phyloP scores from a whole-genome alignment of 176 grass and related monocot genomes.

The Aegilops sharonensis region DNA sequence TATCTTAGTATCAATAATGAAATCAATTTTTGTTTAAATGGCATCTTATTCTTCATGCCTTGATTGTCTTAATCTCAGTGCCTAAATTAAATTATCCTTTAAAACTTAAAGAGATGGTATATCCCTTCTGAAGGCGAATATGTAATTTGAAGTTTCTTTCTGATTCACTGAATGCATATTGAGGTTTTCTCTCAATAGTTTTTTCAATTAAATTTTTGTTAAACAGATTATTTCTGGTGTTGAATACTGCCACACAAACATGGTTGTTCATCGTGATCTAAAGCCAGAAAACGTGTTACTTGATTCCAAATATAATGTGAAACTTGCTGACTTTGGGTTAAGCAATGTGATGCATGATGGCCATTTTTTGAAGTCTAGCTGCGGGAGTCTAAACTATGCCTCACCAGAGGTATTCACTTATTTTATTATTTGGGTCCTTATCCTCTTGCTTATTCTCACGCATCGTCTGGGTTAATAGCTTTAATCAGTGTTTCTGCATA shows the following conservation, averaged over 20 bases:
- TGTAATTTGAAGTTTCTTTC: not conserved
- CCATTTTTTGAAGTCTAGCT: not conserved
- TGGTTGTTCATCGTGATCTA: constrained; percentile 92
- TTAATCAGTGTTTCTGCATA: too few relatives aligned
- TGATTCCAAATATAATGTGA: constrained; percentile 91
- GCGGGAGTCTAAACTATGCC: too few relatives aligned
- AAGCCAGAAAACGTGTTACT: constrained; percentile 91
- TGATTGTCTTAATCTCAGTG: not conserved
- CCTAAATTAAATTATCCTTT: not conserved
- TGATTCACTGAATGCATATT: not conserved
- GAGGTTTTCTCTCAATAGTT: constrained; percentile 14
- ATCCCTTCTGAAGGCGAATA: not conserved
- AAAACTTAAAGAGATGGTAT: not conserved
- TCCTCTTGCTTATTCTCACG: too few relatives aligned
- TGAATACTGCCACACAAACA: constrained; percentile 95
- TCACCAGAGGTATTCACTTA: too few relatives aligned
- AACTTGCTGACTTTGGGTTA: constrained; percentile 93
- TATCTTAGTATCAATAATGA: too few relatives aligned
- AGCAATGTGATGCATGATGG: constrained; percentile 98
- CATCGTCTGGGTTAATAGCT: too few relatives aligned
- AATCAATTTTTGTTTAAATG: too few relatives aligned
- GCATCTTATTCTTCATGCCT: not conserved
- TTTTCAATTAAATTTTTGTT: not conserved
- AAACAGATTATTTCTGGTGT: constrained; percentile 90
- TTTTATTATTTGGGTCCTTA: too few relatives aligned